A percentile compares a stretch with the other conserved stretches of the same genome.
phyloP scores from a whole-genome alignment of 2,329 filamentous ascomycete species.

The Tolypocladium capitatum region DNA sequence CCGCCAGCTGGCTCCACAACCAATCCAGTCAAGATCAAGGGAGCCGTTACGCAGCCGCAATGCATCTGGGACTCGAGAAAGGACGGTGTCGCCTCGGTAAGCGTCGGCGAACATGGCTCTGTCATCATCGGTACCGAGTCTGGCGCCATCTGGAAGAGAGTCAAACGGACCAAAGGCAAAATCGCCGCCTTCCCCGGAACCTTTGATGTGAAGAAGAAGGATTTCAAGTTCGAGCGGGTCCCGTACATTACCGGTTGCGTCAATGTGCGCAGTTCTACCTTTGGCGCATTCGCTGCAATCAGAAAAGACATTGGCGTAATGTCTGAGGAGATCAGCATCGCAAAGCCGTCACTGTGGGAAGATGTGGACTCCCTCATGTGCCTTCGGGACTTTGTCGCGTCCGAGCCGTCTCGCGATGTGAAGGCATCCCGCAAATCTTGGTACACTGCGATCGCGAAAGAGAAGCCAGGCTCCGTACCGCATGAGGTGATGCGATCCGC shows the following conservation, averaged over 20 bases:
- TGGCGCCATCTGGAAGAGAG: conserved; percentile 83
- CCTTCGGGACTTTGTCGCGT: conserved; percentile 45
- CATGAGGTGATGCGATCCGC: conserved; percentile 45
- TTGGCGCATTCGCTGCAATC: conserved; percentile 79
- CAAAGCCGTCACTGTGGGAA: conserved; percentile 56
- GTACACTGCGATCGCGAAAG: conserved; percentile 19
- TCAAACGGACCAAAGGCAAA: conserved; percentile 71
- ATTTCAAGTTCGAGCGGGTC: conserved; percentile 91
- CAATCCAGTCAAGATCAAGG: conserved; percentile 80
- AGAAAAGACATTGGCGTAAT: conserved; percentile 76
- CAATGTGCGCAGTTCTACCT: conserved; percentile 74
- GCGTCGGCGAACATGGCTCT: conserved; percentile 82
- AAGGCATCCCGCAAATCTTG: conserved; percentile 27
- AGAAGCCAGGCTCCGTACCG: conserved; percentile 36
- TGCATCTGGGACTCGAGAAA: conserved; percentile 85
- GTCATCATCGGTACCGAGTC: conserved; percentile 89
- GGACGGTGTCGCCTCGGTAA: conserved; percentile 73
- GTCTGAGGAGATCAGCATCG: conserved; percentile 53
- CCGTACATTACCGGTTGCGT: conserved; percentile 76
- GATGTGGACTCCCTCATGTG: conserved; percentile 59
- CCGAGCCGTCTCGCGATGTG: conserved; percentile 17
- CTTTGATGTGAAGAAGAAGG: conserved; percentile 55
- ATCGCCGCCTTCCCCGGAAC: conserved; percentile 36
- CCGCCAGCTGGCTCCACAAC: conserved; percentile 63
- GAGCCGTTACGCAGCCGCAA: conserved; percentile 63